Conservation (phyloP, 257 asterid species). For the Salvia hispanica region DNA sequence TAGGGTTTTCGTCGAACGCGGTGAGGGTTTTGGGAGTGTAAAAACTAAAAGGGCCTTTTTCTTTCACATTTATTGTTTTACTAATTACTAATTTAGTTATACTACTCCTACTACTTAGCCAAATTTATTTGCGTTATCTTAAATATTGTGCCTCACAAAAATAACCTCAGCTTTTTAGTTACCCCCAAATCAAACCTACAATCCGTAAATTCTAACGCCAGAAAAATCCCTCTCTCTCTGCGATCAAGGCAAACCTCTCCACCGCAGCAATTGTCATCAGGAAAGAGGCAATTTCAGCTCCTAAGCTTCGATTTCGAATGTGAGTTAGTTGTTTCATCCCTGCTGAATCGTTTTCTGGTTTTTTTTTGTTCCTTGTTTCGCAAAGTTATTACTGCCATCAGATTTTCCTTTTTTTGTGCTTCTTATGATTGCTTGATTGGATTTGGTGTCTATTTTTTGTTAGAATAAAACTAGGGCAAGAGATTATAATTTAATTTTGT, state of each 20-base stretch:
- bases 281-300: constrained; percentile 15
- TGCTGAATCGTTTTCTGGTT: not conserved
- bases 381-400: not conserved
- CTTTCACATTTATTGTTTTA: too few species aligned
- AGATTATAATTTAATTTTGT: not conserved
- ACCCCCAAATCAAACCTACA: not conserved
- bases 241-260: not conserved
- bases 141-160: too few species aligned
- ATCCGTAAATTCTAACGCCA: not conserved
- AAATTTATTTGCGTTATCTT: too few species aligned
- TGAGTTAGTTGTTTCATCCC: constrained; percentile 6
- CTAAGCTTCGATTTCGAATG: not conserved
- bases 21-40: too few species aligned
- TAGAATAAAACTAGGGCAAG: constrained; percentile 5
- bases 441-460: constrained; percentile 4
- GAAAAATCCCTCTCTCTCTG: not conserved
- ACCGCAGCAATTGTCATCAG: not conserved
- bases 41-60: too few species aligned
- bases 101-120: too few species aligned
- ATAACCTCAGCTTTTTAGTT: too few species aligned
- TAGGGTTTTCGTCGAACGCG: too few species aligned
- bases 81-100: too few species aligned
- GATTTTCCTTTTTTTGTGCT: not conserved
- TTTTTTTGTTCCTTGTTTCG: not conserved
- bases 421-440: constrained; percentile 12